These are phyloP conservation scores for Tilletia walkeri DNA, from an alignment of 1,284 basidiomycete genomes.

Conservation along the genomic window DNA sequence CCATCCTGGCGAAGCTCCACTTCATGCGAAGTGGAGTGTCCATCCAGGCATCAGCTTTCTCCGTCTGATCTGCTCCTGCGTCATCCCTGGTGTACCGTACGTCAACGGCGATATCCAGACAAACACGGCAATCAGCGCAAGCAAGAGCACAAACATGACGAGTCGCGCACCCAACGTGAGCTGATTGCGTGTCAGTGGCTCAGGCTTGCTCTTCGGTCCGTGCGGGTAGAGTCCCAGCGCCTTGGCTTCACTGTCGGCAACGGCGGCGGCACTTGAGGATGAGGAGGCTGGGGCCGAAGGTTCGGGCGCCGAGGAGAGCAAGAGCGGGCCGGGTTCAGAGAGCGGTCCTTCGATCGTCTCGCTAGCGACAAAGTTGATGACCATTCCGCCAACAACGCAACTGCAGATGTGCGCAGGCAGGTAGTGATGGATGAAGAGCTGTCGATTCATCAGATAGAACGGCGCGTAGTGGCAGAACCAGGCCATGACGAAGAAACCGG, in stretches of 20 bases:
- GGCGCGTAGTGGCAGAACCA: slow-evolving; percentile 97
- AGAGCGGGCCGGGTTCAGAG: slow-evolving; percentile 64
- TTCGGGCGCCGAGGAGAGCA: slow-evolving; percentile 25
- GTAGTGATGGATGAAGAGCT: slow-evolving; percentile 90
- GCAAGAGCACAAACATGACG: slow-evolving; percentile 22
- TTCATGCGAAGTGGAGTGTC: slow-evolving; percentile 38
- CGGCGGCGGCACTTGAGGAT: neutral
- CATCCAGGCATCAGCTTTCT: slow-evolving; percentile 39
- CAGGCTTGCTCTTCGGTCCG: neutral
- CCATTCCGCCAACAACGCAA: slow-evolving; percentile 82
- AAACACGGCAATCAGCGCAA: slow-evolving; percentile 32
- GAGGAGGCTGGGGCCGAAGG: slow-evolving; percentile 22
- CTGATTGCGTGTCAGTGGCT: neutral
- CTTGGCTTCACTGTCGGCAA: neutral
- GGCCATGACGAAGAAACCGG: slow-evolving; percentile 88
- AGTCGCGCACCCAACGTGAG: neutral
- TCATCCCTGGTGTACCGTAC: slow-evolving; percentile 42
- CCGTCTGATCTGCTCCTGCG: slow-evolving; percentile 29
- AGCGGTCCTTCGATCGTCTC: slow-evolving; percentile 85
- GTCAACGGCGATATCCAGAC: slow-evolving; percentile 47
- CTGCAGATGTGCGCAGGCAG: slow-evolving; percentile 79
- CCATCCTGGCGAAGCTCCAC: too few species aligned
- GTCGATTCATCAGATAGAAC: slow-evolving; percentile 96
- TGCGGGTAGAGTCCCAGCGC: slow-evolving; percentile 6
- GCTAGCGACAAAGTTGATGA: slow-evolving; percentile 75